Base-by-base conservation (phyloP, 2,329 filamentous ascomycete species). In the Dendrostoma leiphaemia region DNA sequence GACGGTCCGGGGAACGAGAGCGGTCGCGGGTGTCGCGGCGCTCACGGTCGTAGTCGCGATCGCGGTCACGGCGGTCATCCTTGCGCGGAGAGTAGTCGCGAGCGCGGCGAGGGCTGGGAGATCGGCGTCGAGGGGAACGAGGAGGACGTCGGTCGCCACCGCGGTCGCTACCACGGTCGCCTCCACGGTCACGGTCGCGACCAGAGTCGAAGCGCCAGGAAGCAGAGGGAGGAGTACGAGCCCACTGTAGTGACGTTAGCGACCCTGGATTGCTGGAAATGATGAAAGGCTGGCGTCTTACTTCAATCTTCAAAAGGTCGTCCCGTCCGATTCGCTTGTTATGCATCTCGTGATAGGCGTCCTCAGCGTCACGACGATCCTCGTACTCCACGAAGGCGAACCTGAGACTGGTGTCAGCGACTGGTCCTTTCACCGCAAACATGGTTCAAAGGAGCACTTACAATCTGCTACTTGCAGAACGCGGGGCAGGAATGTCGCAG, bases 311-410 rank as follows among this genome's bases (percentile, higher is more conserved):
- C 76, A 99, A 72, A 57, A 96, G 78, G 67, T 99, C 94, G 69
- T 99, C 94, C 60, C 93, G 88, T 45, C 91, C 92, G 64, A 99
- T 91, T 63, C 93, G 91, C 84, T 97, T 97, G 80, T 97, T 97
- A 71, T 99, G 94, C 94, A 99, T 99, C 78, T 99, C 94, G 73
- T 99, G 91, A 71, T 99, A 99, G 45, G 94, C 94, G 77, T 99
- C 94, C 73, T 99, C 94, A 61, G 94, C 92, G 80, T 99, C 94
- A 65, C 94, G 92, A 66, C 93, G 90, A 73, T 92, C 95, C 79
- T 99, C 94, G 74, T 99, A 99, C 76, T 99, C 94, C 61, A 99
- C 94, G 72, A 99, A 99, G 34, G 94, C 94, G 72, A 99, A 99
- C 63, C 94, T 86, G 24, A 1, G 32, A 4, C 10, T 32, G 24